Base-by-base conservation (phyloP, 2,329 filamentous ascomycete genomes). In the Colletotrichum australisinense region DNA sequence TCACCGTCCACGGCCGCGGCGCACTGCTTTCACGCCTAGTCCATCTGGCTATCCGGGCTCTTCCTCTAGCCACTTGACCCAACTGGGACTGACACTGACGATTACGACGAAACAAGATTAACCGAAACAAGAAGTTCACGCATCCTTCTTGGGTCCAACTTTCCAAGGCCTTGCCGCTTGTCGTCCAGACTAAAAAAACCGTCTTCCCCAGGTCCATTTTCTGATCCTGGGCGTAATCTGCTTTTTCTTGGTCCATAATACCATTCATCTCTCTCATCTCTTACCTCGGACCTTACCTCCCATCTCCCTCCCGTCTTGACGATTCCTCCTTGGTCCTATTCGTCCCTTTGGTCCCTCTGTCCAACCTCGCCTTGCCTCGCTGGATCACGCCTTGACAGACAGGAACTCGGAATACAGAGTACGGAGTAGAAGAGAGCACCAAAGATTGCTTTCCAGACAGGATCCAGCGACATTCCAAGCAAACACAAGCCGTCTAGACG, bases 231-330 rank as follows among this genome's bases (percentile, higher is more conserved):
- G 42, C 38, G 68, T 35, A n/a, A 32, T n/a, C 55, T 49, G 56
- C 58, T 55, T 57, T 52, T 65, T 38, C 67, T 46, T 46, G 65
- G 64, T 58, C 65, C 69, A 63, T 72, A 63, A 52, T 63, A 72
- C 57, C 55, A 49, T 30, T 65, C 57, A 38, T 55, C 46, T 49
- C 28, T 63, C 65, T 60, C 66, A 22, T 49, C 32, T 35, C 28
- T 26, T 32, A 60, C 69, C 71, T 70, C 71, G 71, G 71, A 66
- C 67, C 72, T 67, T 63, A 63, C 71, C 62, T 74, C 63, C 63
- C 57, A 52, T 72, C 42, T 11, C 57, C 57, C 57, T 65, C 32
- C 64, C 60, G 63, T 53, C 42, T 63, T 57, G 52, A 67, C 63
- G 72, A 65, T 69, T 64, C 55, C 42, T 63, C 55, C 59, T 60